Evolutionary conservation across 2,329 filamentous ascomycete species (phyloP).

Genomic region (Ophiostoma tasmaniense): DNA sequence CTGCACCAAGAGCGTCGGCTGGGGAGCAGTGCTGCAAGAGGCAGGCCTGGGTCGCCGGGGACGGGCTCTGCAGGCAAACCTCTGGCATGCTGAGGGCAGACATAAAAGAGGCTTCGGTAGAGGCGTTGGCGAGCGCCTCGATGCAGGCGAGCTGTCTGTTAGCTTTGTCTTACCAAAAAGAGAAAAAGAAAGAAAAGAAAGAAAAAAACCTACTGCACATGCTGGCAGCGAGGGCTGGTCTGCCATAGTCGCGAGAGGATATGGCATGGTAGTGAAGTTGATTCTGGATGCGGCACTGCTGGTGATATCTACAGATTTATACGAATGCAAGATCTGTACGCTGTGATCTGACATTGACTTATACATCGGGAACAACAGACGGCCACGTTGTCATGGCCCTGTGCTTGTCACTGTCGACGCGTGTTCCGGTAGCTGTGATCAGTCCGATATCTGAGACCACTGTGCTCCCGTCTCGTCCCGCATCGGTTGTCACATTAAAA

Average conservation of each 20-base stretch:
- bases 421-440: neutral
- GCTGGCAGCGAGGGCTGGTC: neutral
- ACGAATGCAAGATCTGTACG: neutral
- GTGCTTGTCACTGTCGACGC: neutral
- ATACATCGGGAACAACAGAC: neutral
- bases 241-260: neutral
- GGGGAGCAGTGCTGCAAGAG: slow-evolving; percentile 9
- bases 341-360: neutral
- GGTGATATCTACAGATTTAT: neutral
- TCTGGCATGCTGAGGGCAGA: neutral
- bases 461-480: neutral
- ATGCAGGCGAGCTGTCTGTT: neutral
- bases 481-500: neutral
- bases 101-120: neutral
- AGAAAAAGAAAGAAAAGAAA: neutral
- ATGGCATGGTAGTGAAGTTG: neutral
- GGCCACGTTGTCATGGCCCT: neutral
- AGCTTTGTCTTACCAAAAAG: neutral
- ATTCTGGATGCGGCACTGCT: no score
- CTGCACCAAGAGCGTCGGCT: neutral
- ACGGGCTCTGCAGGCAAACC: neutral
- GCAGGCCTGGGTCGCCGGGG: neutral
- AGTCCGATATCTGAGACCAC: neutral
- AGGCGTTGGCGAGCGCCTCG: neutral
- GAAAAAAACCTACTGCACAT: slow-evolving; percentile 2